A percentile compares a stretch with the other conserved stretches of the same genome.
Evolutionary conservation across 2,329 filamentous ascomycete genomes (phyloP).

Genomic region (Sporothrix globosa): DNA sequence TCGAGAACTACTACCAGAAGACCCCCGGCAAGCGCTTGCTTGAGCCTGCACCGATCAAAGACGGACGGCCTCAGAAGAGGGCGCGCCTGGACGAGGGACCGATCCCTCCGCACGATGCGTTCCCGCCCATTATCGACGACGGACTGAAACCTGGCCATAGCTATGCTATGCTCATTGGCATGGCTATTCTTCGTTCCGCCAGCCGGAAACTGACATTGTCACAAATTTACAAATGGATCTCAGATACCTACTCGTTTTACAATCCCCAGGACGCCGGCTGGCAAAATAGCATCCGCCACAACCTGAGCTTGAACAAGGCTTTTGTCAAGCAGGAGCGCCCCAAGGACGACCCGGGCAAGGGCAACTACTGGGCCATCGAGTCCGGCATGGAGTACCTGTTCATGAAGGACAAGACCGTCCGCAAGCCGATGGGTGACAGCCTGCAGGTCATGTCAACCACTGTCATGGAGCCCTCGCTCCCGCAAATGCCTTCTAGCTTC

Average conservation of each 20-base stretch:
- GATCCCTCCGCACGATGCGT: constrained; percentile 74
- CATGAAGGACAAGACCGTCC: constrained; percentile 78
- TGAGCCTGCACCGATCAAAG: constrained; percentile 73
- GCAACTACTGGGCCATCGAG: constrained; percentile 95
- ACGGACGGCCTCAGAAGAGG: constrained; percentile 70
- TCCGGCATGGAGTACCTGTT: constrained; percentile 88
- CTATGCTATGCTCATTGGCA: constrained; percentile 93
- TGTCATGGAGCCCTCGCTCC: constrained; percentile 56
- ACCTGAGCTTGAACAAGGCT: constrained; percentile 93
- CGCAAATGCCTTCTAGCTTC: constrained; percentile 43
- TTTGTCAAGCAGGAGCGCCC: constrained; percentile 95
- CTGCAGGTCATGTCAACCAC: constrained; percentile 59
- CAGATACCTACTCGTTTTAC: constrained; percentile 91
- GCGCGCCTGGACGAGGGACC: constrained; percentile 60
- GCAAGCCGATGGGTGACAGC: constrained; percentile 62
- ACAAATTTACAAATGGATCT: constrained; percentile 99
- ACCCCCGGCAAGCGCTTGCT: constrained; percentile 64
- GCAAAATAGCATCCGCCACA: constrained; percentile 99
- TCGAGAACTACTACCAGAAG: constrained; percentile 59
- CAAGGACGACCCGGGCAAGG: constrained; percentile 96
- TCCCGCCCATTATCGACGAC: constrained; percentile 80
- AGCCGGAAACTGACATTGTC: constrained; percentile 82
- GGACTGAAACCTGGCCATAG: constrained; percentile 88
- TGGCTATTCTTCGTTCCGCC: constrained; percentile 89
- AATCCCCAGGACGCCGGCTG: constrained; percentile 82